Base-by-base conservation (phyloP, 2,329 filamentous ascomycete species). In the Epichloe sp. region DNA sequence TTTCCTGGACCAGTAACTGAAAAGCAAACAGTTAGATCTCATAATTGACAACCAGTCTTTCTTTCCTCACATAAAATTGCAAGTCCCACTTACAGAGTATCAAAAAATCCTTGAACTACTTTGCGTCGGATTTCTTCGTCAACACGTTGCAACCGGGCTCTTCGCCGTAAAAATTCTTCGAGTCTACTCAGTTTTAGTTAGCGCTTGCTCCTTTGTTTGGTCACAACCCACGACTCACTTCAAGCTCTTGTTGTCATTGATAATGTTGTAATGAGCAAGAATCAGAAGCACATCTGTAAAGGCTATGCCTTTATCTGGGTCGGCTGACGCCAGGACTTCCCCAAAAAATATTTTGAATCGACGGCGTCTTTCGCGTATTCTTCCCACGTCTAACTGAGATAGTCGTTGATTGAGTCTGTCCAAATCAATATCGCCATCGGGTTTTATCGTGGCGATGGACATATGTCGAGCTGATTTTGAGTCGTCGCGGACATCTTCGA, bases 241-340 rank as follows among this genome's bases (percentile, higher is more conserved):
- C 62, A 98, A 72, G 67, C 89, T 95, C 75, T 96, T 96, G 72
- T 85, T 96, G 68, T 98, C 93, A 58, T 85, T 95, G 65, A 98
- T 98, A 62, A 98, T 89, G 62, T 97, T 98, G 75, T 98, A 95
- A 68, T 98, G 93, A 36, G 94, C 91, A 52, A 98, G 75, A 54
- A 95, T 94, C 85, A 98, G 93, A 48, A 98, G 75, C 21, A 96
- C 85, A 6, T 85, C 84, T 3, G 88, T 93, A 66, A 98, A 98
- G 0, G 87, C 85, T 53, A 98, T 94, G 46, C 93, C 93, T 55
- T 80, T 79, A 61, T 94, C 88, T 1, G 85, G 86, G 65, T 98
- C 90, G 4, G 90, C 88, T 4, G 89, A 91, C 5, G 96, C 88
- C 66, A 97, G 80, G 19, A 97, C 86, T 70, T 98, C 94, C 67